A percentile compares a stretch with the other conserved stretches of the same genome.
Conservation (phyloP, 2,329 filamentous ascomycete genomes). For the Ophiocordyceps sinensis region DNA sequence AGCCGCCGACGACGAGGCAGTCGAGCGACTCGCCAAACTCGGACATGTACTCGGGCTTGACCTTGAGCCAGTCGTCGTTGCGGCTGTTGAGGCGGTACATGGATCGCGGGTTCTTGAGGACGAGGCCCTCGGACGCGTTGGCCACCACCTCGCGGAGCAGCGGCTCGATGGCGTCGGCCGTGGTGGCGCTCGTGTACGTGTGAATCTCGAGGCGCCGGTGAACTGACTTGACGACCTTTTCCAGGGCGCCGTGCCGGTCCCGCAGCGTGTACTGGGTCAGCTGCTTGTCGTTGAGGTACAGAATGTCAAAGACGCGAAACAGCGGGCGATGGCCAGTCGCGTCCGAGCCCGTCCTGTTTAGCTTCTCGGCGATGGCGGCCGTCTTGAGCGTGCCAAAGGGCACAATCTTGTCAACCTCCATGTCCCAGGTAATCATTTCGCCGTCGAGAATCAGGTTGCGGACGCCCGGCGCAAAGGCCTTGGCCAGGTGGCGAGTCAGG, state of each 20-base stretch:
- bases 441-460: conserved; percentile 85
- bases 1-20: conserved; percentile 78
- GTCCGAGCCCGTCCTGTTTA: conserved; percentile 41
- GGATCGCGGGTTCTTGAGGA: conserved; percentile 85
- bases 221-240: conserved; percentile 53
- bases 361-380: conserved; percentile 66
- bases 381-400: conserved; percentile 90
- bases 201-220: conserved; percentile 75
- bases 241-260: conserved; percentile 64
- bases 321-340: conserved; percentile 45
- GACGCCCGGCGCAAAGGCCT: conserved; percentile 65
- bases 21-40: conserved; percentile 92
- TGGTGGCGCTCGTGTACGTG: conserved; percentile 49
- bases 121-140: conserved; percentile 76
- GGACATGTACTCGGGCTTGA: conserved; percentile 97
- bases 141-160: conserved; percentile 71
- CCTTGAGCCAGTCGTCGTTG: conserved; percentile 95
- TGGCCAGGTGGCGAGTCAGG: conserved; percentile 63
- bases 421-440: conserved; percentile 98
- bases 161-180: conserved; percentile 61
- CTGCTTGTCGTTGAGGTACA: conserved; percentile 70
- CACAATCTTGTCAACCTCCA: conserved; percentile 67
- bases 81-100: conserved; percentile 77
- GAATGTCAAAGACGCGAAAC: conserved; percentile 78
- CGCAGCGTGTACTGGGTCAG: conserved; percentile 72